Evolutionary conservation across 176 grass and related monocot genomes (phyloP).

Genomic region (Lolium rigidum): DNA sequence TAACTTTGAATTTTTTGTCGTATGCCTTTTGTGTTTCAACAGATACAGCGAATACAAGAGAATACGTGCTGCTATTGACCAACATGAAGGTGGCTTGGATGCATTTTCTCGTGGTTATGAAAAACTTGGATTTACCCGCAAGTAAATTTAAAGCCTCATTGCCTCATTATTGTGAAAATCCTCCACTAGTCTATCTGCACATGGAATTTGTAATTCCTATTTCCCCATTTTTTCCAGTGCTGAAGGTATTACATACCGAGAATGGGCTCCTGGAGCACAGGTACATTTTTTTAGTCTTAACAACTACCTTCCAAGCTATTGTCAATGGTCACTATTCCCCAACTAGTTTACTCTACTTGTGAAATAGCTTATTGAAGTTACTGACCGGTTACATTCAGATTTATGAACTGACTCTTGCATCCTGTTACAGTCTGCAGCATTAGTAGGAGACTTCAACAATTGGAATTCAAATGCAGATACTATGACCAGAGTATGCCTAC

Average conservation of each 20-base stretch:
- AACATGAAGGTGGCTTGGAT: conserved; percentile 94
- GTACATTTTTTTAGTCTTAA: conserved; percentile 52
- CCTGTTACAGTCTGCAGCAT: conserved; percentile 74
- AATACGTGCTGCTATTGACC: conserved; percentile 77
- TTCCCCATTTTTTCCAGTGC: conserved; percentile 44
- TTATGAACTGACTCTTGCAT: conserved; percentile 45
- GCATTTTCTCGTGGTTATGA: conserved; percentile 98
- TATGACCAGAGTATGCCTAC: conserved; percentile 70
- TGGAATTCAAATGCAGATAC: conserved; percentile 84
- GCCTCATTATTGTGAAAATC: not conserved
- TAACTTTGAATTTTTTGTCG: conserved; percentile 5
- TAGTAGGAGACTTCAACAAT: conserved; percentile 98
- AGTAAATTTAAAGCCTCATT: conserved; percentile 47
- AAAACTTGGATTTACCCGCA: conserved; percentile 83
- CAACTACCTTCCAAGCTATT: conserved; percentile 14
- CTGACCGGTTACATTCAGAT: conserved; percentile 22
- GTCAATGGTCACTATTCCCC: conserved; percentile 4
- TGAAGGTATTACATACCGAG: conserved; percentile 88
- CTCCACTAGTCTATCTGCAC: not conserved
- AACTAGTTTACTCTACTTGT: conserved; percentile 2
- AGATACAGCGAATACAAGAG: conserved; percentile 90
- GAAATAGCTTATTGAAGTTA: conserved; percentile 27
- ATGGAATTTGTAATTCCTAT: conserved; percentile 22
- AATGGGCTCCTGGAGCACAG: conserved; percentile 95
- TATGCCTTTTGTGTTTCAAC: conserved; percentile 46